Base-by-base conservation (phyloP, 345 rosid genomes). In the Lepidium aucheri region DNA sequence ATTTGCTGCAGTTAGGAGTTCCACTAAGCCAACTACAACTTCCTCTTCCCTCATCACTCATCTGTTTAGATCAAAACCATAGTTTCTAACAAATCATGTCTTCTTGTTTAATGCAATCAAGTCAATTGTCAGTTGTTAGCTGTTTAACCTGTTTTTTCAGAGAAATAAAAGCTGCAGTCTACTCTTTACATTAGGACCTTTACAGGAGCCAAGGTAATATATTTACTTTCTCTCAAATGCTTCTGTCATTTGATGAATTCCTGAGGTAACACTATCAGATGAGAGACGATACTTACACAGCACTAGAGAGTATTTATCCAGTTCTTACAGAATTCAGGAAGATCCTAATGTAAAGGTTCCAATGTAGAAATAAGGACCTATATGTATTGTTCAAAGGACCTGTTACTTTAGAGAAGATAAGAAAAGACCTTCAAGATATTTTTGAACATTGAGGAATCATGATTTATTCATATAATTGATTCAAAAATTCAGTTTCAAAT, bases 141-240 rank as follows among this genome's bases (percentile, higher is more conserved):
- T 6, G 3, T 34, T 34, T 4, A 1, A 33, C 24, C n/a, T 51
- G 26, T 32, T 68, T 60, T 39, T 41, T 41, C 1, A n/a, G n/a
- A n/a, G n/a, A n/a, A n/a, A n/a, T n/a, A n/a, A n/a, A n/a, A n/a
- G n/a, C n/a, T n/a, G n/a, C n/a, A n/a, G n/a, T n/a, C 0, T 26
- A 26, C 30, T 26, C 30, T 26, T 26, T 26, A 26, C 30, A 26
- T 26, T 4, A 4, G 30, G 30, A 24, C 26, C 26, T 24, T 24
- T 24, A 87, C 98, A 9, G 98, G 98, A 69, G 98, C 98, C 13
- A 91, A 89, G 92, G 91, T 90, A 70, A 74, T n/a, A 58, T 15
- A 10, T 39, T 9, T 16, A n/a, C 47, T 24, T 14, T 49, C 30
- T 26, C 32, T 53, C 39, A 18, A 15, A 40, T 17, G n/a, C 54